Conservation (phyloP, 2,329 filamentous ascomycete species). For the Penicillium oxalicum region DNA sequence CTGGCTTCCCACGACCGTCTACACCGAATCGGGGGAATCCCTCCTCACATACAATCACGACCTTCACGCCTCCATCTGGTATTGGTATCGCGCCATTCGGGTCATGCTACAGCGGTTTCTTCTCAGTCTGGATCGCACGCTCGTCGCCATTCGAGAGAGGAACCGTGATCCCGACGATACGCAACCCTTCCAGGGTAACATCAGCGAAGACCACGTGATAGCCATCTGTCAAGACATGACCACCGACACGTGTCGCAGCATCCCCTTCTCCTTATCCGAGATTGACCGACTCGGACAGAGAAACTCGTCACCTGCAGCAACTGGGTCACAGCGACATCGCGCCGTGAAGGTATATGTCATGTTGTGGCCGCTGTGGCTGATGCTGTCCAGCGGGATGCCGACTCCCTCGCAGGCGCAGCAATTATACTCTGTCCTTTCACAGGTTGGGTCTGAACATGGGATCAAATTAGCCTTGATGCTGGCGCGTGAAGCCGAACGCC, state of each 20-base stretch:
- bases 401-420: slow-evolving; percentile 25
- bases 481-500: slow-evolving; percentile 15
- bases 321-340: slow-evolving; percentile 20
- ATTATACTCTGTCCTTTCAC: slow-evolving; percentile 22
- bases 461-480: slow-evolving; percentile 32
- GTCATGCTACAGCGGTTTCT: slow-evolving; percentile 30
- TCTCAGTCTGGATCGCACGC: slow-evolving; percentile 19
- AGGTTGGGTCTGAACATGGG: slow-evolving; percentile 28
- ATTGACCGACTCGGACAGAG: slow-evolving; percentile 29
- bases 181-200: slow-evolving; percentile 1
- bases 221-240: slow-evolving; percentile 30
- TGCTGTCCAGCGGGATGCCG: slow-evolving; percentile 29
- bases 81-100: slow-evolving; percentile 32
- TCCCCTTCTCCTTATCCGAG: slow-evolving; percentile 30
- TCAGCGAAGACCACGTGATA: slow-evolving; percentile 10
- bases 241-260: slow-evolving; percentile 30
- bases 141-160: slow-evolving; percentile 12
- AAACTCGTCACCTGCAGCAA: slow-evolving; percentile 3
- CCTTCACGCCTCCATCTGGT: slow-evolving; percentile 28
- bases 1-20: slow-evolving; percentile 31
- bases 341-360: slow-evolving; percentile 29
- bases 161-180: slow-evolving; percentile 4
- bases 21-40: slow-evolving; percentile 24
- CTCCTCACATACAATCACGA: slow-evolving; percentile 31
- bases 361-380: slow-evolving; percentile 37